phyloP scores from a whole-genome alignment of 2,329 filamentous ascomycete genomes.

The Zelopaecilomyces penicillatus region DNA sequence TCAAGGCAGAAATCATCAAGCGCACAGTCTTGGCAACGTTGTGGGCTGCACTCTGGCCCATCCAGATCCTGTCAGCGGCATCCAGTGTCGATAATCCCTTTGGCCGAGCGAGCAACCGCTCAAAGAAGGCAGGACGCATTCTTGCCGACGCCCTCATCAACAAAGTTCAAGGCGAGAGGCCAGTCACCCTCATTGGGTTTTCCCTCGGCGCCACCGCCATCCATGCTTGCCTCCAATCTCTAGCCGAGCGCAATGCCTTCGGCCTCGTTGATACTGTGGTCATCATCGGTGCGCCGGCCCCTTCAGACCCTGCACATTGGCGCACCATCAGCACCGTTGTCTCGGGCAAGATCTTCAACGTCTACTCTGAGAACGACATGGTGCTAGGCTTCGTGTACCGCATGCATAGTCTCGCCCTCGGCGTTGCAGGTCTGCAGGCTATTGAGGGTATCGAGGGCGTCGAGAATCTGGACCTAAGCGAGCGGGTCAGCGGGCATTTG shows the following conservation, averaged over 20 bases:
- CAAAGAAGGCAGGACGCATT: conserved; percentile 71
- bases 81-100: conserved; percentile 75
- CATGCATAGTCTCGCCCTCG: conserved; percentile 71
- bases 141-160: conserved; percentile 78
- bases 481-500: conserved; percentile 44
- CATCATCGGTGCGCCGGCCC: conserved; percentile 71
- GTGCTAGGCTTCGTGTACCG: conserved; percentile 83
- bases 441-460: conserved; percentile 61
- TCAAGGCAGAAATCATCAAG: conserved; percentile 67
- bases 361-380: conserved; percentile 80
- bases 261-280: conserved; percentile 78
- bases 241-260: conserved; percentile 72
- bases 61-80: conserved; percentile 57
- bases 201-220: conserved; percentile 76
- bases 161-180: conserved; percentile 71
- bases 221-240: conserved; percentile 67
- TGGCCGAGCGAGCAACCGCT: conserved; percentile 63
- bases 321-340: conserved; percentile 68
- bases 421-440: conserved; percentile 74
- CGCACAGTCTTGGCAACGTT: conserved; percentile 61
- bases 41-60: conserved; percentile 61
- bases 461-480: conserved; percentile 45
- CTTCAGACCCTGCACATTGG: conserved; percentile 67
- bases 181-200: conserved; percentile 74
- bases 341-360: conserved; percentile 75